A percentile compares a stretch with the other conserved stretches of the same genome.
Conservation (phyloP, 441 rosid genomes). For the Euphorbia corollata region DNA sequence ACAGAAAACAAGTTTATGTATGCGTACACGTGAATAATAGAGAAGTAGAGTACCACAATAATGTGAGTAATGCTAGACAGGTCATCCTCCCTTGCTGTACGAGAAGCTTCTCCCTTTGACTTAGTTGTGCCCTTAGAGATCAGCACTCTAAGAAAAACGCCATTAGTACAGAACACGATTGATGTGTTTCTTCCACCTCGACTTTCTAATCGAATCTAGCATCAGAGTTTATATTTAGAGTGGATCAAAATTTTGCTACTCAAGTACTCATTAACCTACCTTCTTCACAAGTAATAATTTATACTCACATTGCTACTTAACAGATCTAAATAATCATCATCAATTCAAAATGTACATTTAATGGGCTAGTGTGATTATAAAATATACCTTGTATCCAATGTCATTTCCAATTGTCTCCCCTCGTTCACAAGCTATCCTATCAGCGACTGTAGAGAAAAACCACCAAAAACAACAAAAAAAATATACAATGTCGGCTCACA, state of each 20-base stretch:
- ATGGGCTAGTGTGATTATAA: conserved; percentile 1
- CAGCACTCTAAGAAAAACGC: conserved; percentile 73
- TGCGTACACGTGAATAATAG: neutral
- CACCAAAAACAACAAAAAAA: conserved; percentile 14
- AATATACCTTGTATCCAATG: conserved; percentile 82
- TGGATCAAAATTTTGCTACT: no score
- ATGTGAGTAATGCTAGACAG: conserved; percentile 76
- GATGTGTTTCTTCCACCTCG: conserved; percentile 85
- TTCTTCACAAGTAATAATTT: neutral
- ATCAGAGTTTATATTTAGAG: conserved; percentile 8
- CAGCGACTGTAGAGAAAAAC: conserved; percentile 59
- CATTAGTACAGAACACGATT: conserved; percentile 94
- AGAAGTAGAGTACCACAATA: conserved; percentile 61
- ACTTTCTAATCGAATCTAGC: conserved; percentile 81
- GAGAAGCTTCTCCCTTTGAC: conserved; percentile 28
- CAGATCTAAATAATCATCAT: no score
- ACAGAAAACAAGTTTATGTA: conserved; percentile 5
- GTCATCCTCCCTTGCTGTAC: conserved; percentile 25
- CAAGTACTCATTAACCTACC: no score
- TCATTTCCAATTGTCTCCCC: conserved; percentile 72
- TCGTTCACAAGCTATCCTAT: conserved; percentile 84
- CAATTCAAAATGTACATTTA: conserved; percentile 3
- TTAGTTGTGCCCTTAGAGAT: conserved; percentile 48
- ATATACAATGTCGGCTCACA: conserved; percentile 8
- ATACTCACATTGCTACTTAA: neutral